A percentile compares a stretch with the other conserved stretches of the same genome.
These are phyloP conservation scores for Magnolia sinica DNA, from an alignment of 164 flowering plant genomes.

Conservation along the genomic window DNA sequence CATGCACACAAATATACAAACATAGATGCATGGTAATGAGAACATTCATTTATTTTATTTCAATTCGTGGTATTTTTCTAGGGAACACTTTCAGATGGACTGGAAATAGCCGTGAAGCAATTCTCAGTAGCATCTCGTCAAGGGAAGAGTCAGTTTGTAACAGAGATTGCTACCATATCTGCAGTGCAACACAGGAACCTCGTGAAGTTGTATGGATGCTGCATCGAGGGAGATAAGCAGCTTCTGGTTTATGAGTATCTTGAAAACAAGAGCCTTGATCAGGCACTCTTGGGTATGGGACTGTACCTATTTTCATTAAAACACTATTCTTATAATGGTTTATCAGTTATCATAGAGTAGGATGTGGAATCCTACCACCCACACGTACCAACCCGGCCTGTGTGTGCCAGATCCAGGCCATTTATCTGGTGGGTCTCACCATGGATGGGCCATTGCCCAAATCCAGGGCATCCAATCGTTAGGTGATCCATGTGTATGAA, in stretches of 20 bases:
- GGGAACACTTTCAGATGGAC: slow-evolving; percentile 69
- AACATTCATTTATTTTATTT: no score
- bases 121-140: slow-evolving; percentile 65
- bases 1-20: neutral
- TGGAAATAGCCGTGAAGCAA: slow-evolving; percentile 68
- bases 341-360: no score
- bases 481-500: neutral
- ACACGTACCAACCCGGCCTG: neutral
- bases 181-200: slow-evolving; percentile 83
- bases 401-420: neutral
- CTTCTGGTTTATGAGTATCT: slow-evolving; percentile 79
- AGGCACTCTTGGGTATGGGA: slow-evolving; percentile 60
- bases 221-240: slow-evolving; percentile 60
- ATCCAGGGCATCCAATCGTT: neutral
- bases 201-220: slow-evolving; percentile 77
- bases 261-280: slow-evolving; percentile 73
- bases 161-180: slow-evolving; percentile 80
- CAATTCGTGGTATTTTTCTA: slow-evolving; percentile 2
- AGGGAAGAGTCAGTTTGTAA: slow-evolving; percentile 65
- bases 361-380: neutral
- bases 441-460: neutral
- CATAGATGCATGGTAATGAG: neutral
- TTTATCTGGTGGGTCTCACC: no score
- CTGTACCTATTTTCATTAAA: neutral
- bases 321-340: neutral